Conservation (phyloP, 2,329 filamentous ascomycete species). For the Aspergillus viridinutans region DNA sequence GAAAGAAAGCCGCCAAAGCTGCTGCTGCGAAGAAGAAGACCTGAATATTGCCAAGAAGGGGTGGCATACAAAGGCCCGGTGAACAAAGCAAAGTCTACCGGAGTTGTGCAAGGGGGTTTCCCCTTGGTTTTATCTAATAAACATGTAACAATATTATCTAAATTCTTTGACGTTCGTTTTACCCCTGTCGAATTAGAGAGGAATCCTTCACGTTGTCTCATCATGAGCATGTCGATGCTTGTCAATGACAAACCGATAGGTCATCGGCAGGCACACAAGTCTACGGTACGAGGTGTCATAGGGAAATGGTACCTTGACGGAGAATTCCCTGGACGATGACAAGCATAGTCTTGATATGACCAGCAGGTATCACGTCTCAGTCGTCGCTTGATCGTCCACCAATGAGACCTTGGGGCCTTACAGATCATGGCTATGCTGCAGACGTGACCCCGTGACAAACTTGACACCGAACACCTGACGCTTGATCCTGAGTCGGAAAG, state of each 20-base stretch:
- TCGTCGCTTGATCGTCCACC: constrained; percentile 5
- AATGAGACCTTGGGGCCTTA: constrained; percentile 13
- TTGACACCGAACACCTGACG: constrained; percentile 3
- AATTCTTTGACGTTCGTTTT: neutral
- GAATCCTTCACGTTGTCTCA: neutral
- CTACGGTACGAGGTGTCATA: neutral
- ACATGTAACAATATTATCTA: neutral
- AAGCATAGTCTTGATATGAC: neutral
- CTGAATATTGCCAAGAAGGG: constrained; percentile 37
- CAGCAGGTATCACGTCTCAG: constrained; percentile 10
- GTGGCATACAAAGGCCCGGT: neutral
- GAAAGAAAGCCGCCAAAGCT: constrained; percentile 91
- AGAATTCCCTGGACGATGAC: neutral
- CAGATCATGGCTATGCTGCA: constrained; percentile 13
- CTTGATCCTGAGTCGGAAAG: neutral
- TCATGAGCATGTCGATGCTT: neutral
- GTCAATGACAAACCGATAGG: neutral
- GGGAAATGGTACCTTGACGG: neutral
- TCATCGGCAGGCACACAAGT: neutral
- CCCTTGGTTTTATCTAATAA: neutral
- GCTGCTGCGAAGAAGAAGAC: constrained; percentile 81
- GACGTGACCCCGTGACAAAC: constrained; percentile 2
- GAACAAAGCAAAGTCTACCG: neutral
- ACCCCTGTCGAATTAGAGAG: neutral
- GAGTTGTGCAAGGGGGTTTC: neutral